These are phyloP conservation scores for Pythium utonaiense DNA, from an alignment of 352 stramenopile species.

Conservation along the genomic window DNA sequence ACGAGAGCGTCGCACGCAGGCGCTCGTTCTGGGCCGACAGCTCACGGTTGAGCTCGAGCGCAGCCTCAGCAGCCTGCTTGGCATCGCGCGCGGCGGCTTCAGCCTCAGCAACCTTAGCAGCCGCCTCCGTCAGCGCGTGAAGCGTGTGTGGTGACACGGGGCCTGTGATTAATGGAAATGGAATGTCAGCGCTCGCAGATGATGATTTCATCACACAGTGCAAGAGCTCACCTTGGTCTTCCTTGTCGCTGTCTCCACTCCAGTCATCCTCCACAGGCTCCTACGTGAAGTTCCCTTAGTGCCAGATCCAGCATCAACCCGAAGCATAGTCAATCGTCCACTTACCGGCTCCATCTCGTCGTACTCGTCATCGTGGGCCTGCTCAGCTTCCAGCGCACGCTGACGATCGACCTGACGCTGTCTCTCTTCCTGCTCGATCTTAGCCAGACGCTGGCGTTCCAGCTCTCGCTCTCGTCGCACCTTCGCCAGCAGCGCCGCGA, in stretches of 20 bases:
- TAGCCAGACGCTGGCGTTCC: slow-evolving; percentile 24
- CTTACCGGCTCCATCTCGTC: slow-evolving; percentile 54
- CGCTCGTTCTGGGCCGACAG: slow-evolving; percentile 32
- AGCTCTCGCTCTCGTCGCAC: slow-evolving; percentile 37
- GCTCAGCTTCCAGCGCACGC: slow-evolving; percentile 12
- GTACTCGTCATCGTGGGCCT: slow-evolving; percentile 26
- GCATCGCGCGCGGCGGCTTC: slow-evolving; percentile 69
- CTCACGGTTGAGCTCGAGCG: slow-evolving; percentile 31
- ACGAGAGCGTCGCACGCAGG: slow-evolving; percentile 29
- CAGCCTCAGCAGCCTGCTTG: slow-evolving; percentile 38
- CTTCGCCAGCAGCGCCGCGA: slow-evolving; percentile 40
- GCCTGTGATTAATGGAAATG: slow-evolving; percentile 14
- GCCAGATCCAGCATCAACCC: slow-evolving; percentile 1
- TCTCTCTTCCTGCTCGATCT: slow-evolving; percentile 16
- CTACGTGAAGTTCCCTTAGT: slow-evolving; percentile 69
- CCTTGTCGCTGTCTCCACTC: slow-evolving; percentile 70
- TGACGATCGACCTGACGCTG: slow-evolving; percentile 17
- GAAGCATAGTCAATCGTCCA: background rate
- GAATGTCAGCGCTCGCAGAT: background rate
- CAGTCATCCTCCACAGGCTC: slow-evolving; percentile 82
- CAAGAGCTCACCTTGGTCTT: slow-evolving; percentile 29
- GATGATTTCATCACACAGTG: background rate
- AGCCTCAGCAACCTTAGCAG: slow-evolving; percentile 69
- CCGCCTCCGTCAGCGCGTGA: slow-evolving; percentile 62
- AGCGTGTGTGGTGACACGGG: slow-evolving; percentile 61